phyloP scores from a whole-genome alignment of 2,329 filamentous ascomycete species.

The Fusarium veterinarium region DNA sequence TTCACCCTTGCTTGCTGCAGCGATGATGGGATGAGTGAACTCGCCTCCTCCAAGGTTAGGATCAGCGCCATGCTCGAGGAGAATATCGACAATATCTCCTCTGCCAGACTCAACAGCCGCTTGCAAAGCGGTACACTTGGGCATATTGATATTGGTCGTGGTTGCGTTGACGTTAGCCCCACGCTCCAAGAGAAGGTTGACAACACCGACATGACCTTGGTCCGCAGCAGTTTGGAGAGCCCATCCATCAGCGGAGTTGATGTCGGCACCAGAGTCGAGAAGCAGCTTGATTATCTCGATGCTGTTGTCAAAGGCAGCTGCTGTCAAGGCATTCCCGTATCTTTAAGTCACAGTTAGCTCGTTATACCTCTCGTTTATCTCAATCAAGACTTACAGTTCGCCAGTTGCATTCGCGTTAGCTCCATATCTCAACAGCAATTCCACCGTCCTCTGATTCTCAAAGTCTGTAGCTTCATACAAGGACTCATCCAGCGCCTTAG shows the following conservation, averaged over 20 bases:
- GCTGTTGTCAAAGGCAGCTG: constrained; percentile 53
- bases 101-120: constrained; percentile 52
- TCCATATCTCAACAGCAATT: constrained; percentile 50
- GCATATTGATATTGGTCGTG: constrained; percentile 44
- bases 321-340: constrained; percentile 47
- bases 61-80: constrained; percentile 52
- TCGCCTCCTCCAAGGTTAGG: constrained; percentile 53
- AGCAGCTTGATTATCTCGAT: constrained; percentile 46
- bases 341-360: background rate
- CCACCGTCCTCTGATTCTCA: constrained; percentile 53
- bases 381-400: constrained; percentile 42
- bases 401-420: constrained; percentile 55
- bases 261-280: constrained; percentile 48
- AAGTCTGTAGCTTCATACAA: constrained; percentile 55
- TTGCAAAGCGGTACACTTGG: constrained; percentile 53
- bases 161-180: constrained; percentile 52
- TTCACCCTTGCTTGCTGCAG: constrained; percentile 50
- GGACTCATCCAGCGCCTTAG: constrained; percentile 48
- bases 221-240: constrained; percentile 53
- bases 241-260: constrained; percentile 51
- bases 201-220: constrained; percentile 50
- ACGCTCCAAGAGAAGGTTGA: constrained; percentile 49
- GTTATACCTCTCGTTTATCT: fast-evolving
- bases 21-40: constrained; percentile 50
- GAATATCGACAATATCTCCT: constrained; percentile 50